phyloP scores from a whole-genome alignment of 139 green algal genomes.

The Chlorella sp. region DNA sequence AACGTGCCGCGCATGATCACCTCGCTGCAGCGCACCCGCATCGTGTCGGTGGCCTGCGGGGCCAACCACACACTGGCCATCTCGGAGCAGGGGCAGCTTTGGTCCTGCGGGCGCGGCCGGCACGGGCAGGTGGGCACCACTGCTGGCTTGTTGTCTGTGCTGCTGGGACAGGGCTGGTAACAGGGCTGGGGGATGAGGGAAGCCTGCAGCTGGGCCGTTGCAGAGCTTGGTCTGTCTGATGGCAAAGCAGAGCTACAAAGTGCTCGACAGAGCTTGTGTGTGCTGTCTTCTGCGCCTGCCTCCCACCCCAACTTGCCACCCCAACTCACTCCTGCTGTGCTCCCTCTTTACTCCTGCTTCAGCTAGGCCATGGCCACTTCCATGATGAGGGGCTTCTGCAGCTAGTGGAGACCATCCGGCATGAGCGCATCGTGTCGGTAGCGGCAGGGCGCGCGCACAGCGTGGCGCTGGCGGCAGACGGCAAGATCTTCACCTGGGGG shows the following conservation, averaged over 20 bases:
- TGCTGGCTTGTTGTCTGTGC: no score
- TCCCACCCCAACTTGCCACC: background rate
- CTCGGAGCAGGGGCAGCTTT: conserved; percentile 71
- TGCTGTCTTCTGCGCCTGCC: background rate
- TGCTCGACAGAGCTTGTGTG: background rate
- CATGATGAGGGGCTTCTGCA: conserved; percentile 61
- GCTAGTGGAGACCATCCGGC: conserved; percentile 47
- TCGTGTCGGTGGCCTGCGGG: conserved; percentile 76
- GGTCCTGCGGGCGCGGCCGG: conserved; percentile 75
- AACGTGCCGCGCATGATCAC: conserved; percentile 44
- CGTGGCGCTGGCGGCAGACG: conserved; percentile 78
- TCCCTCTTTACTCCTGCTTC: background rate
- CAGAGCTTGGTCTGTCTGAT: no score
- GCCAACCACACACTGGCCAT: conserved; percentile 86
- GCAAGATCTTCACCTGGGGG: conserved; percentile 85
- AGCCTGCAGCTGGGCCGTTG: background rate
- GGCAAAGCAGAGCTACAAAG: no score
- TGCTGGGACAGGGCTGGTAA: no score
- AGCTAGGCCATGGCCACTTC: conserved; percentile 67
- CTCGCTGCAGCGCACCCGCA: conserved; percentile 53
- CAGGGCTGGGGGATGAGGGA: background rate
- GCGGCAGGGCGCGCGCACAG: conserved; percentile 76
- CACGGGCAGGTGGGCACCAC: conserved; percentile 40
- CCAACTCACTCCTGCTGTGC: background rate
- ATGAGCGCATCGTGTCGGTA: conserved; percentile 66